Percentiles rank a stretch among this genome's conserved stretches.
These are phyloP conservation scores for Wickerhamiella hasegawae DNA, from an alignment of 805 yeast genomes.

Conservation along the genomic window DNA sequence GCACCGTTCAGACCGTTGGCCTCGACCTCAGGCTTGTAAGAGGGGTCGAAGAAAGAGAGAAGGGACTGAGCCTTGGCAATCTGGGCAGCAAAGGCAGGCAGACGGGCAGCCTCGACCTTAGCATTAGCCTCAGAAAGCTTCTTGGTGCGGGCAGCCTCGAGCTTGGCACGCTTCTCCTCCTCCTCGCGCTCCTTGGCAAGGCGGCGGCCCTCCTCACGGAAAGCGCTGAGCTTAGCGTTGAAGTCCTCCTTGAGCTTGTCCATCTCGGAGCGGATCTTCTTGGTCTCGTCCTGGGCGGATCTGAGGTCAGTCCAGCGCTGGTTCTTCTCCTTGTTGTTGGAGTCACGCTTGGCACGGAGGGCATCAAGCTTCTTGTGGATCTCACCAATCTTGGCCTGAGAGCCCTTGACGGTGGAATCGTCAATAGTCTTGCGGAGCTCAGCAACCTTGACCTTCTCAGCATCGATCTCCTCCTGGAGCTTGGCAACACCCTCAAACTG, in stretches of 20 bases:
- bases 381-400: conserved; percentile 52
- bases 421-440: conserved; percentile 55
- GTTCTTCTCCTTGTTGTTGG: conserved; percentile 51
- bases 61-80: conserved; percentile 60
- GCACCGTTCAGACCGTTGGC: conserved; percentile 21
- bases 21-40: conserved; percentile 38
- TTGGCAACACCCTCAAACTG: conserved; percentile 60
- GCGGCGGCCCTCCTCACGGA: conserved; percentile 56
- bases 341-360: conserved; percentile 49
- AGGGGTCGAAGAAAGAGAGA: conserved; percentile 61
- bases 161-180: conserved; percentile 48
- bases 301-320: conserved; percentile 23
- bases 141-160: conserved; percentile 32
- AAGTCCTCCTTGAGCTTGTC: conserved; percentile 38
- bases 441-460: conserved; percentile 57
- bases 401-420: conserved; percentile 41
- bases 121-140: conserved; percentile 51
- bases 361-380: conserved; percentile 53
- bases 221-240: conserved; percentile 54
- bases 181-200: conserved; percentile 59
- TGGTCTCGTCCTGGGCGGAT: conserved; percentile 47
- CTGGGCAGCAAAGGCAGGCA: conserved; percentile 75
- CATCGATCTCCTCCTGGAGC: conserved; percentile 64
- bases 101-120: conserved; percentile 50
- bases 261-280: conserved; percentile 41